Evolutionary conservation across 768 basidiomycete genomes (phyloP).

Genomic region (Boletus vermiculosoides): DNA sequence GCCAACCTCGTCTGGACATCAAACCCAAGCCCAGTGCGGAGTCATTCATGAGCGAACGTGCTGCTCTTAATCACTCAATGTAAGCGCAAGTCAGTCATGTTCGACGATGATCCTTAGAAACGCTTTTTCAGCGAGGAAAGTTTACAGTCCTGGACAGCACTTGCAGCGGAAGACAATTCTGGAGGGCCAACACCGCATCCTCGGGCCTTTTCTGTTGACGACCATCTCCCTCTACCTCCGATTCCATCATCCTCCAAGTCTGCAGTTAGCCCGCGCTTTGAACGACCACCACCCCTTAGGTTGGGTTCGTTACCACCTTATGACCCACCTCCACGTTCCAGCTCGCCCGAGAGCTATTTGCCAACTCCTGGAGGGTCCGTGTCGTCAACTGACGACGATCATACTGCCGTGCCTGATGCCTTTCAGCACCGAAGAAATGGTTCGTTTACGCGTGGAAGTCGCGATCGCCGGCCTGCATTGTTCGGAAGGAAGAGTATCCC

Average conservation of each 20-base stretch:
- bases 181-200: constrained; percentile 48
- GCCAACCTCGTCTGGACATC: constrained; percentile 31
- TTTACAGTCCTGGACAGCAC: constrained; percentile 45
- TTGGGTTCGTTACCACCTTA: constrained; percentile 44
- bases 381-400: constrained; percentile 46
- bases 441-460: constrained; percentile 45
- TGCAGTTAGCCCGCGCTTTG: constrained; percentile 25
- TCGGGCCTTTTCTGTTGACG: constrained; percentile 62
- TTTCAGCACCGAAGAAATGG: constrained; percentile 48
- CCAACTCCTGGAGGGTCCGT: constrained; percentile 59
- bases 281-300: constrained; percentile 50
- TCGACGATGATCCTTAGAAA: constrained; percentile 3
- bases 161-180: constrained; percentile 38
- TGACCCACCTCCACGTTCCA: constrained; percentile 45
- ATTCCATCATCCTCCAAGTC: constrained; percentile 27
- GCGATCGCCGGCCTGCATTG: constrained; percentile 39
- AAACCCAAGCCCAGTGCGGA: constrained; percentile 44
- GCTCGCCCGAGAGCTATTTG: constrained; percentile 52
- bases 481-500: constrained; percentile 81
- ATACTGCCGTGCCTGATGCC: constrained; percentile 27
- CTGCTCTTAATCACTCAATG: constrained; percentile 35
- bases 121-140: constrained; percentile 36
- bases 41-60: constrained; percentile 46
- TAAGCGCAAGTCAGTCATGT: constrained; percentile 10
- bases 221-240: constrained; percentile 47